A percentile compares a stretch with the other conserved stretches of the same genome.
Conservation (phyloP, 2,329 filamentous ascomycete species). For the Calcarisporium arbuscula region DNA sequence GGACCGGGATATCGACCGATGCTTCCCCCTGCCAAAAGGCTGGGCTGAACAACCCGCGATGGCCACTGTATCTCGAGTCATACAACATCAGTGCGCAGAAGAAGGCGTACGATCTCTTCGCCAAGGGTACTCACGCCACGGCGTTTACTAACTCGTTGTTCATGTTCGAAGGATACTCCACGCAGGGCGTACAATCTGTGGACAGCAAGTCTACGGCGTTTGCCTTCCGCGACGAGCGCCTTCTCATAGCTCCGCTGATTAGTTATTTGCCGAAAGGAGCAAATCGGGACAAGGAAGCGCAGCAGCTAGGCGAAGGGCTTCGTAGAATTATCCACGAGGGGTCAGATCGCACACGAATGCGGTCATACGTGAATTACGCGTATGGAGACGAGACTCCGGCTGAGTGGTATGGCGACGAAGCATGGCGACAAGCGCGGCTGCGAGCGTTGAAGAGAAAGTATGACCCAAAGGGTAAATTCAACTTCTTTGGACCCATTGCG, state of each 20-base stretch:
- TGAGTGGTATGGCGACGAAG: slow-evolving; percentile 41
- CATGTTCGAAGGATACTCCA: too few species aligned
- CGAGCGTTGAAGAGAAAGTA: slow-evolving; percentile 40
- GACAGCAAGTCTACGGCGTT: too few species aligned
- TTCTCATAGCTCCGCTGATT: too few species aligned
- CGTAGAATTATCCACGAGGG: too few species aligned
- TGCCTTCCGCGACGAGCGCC: too few species aligned
- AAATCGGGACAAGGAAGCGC: too few species aligned
- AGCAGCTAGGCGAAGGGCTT: too few species aligned
- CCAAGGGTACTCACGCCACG: slow-evolving; percentile 17
- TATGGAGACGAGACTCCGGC: slow-evolving; percentile 36
- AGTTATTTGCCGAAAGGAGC: too few species aligned
- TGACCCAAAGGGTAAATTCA: slow-evolving; percentile 38
- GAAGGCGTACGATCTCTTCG: slow-evolving; percentile 26
- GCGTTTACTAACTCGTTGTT: too few species aligned
- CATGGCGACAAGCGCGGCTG: slow-evolving; percentile 41
- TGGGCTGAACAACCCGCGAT: slow-evolving; percentile 32
- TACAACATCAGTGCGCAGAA: slow-evolving; percentile 27
- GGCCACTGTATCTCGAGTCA: slow-evolving; percentile 35
- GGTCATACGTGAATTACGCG: slow-evolving; percentile 51
- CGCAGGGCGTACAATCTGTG: too few species aligned
- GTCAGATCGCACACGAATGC: too few species aligned
- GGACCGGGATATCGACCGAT: slow-evolving; percentile 32
- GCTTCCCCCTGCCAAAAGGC: slow-evolving; percentile 34
- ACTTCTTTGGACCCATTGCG: slow-evolving; percentile 33